These are phyloP conservation scores for Picea engelmannii DNA, from an alignment of 83 land plant species.

Conservation along the genomic window DNA sequence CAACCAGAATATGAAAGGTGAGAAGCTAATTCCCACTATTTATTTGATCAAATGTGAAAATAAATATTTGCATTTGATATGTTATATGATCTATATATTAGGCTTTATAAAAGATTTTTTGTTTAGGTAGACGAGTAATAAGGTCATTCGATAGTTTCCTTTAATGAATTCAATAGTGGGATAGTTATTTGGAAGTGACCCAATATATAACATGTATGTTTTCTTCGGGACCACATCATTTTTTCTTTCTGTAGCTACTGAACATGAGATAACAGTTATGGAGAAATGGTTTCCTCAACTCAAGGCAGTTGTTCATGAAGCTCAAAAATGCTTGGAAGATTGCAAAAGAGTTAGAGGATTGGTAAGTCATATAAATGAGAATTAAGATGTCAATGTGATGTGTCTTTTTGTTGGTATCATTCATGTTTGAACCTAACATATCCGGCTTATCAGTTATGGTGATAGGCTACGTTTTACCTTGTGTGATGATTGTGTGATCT, in stretches of 20 bases:
- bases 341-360: conserved; percentile 91
- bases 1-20: conserved; percentile 96
- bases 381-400: no score
- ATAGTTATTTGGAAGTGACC: neutral
- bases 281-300: conserved; percentile 93
- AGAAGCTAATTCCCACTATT: neutral
- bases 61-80: neutral
- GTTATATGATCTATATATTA: neutral
- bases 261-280: conserved; percentile 82
- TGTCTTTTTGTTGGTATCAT: no score
- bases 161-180: neutral
- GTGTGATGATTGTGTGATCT: no score
- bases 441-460: no score
- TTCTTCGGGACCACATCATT: conserved; percentile 66
- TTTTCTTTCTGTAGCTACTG: conserved; percentile 68
- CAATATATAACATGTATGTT: neutral
- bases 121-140: neutral
- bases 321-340: conserved; percentile 83
- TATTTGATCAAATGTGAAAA: neutral
- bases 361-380: conserved; percentile 53
- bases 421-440: no score
- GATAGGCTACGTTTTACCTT: no score
- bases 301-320: conserved; percentile 69
- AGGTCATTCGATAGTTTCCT: neutral
- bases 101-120: no score